Conservation (phyloP, 169 alveolate species). For the Plasmodium ovale region DNA sequence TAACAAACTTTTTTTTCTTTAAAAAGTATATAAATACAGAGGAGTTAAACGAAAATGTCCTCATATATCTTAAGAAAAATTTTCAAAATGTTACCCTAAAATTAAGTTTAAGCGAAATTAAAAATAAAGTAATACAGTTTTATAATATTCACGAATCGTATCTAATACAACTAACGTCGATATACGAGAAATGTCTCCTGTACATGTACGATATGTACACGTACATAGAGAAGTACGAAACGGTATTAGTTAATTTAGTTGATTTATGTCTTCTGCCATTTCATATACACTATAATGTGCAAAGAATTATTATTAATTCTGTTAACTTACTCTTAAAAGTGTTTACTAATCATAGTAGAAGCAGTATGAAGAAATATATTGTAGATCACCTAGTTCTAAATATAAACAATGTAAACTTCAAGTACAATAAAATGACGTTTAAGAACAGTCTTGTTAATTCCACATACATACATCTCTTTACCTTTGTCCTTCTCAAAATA, state of each 20-base stretch:
- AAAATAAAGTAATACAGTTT: slow-evolving; percentile 55
- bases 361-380: slow-evolving; percentile 49
- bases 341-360: slow-evolving; percentile 9
- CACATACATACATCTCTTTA: slow-evolving; percentile 42
- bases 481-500: slow-evolving; percentile 43
- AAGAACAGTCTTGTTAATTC: slow-evolving; percentile 43
- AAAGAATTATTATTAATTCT: slow-evolving; percentile 36
- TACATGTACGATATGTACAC: slow-evolving; percentile 38
- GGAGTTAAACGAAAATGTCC: slow-evolving; percentile 23
- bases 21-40: slow-evolving; percentile 42
- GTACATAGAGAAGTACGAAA: slow-evolving; percentile 52
- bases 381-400: slow-evolving; percentile 30
- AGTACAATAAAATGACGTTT: slow-evolving; percentile 52
- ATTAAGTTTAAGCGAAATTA: slow-evolving; percentile 31
- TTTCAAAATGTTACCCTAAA: slow-evolving; percentile 44
- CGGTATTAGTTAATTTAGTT: slow-evolving; percentile 42
- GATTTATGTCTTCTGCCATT: slow-evolving; percentile 37
- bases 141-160: slow-evolving; percentile 47
- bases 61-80: slow-evolving; percentile 30
- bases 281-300: slow-evolving; percentile 60
- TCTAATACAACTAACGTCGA: slow-evolving; percentile 32
- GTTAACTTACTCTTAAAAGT: slow-evolving; percentile 28
- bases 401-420: slow-evolving; percentile 53
- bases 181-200: slow-evolving; percentile 52
- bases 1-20: slow-evolving; percentile 33